These are phyloP conservation scores for Cercis canadensis DNA, from an alignment of 306 rosid species.

Conservation along the genomic window DNA sequence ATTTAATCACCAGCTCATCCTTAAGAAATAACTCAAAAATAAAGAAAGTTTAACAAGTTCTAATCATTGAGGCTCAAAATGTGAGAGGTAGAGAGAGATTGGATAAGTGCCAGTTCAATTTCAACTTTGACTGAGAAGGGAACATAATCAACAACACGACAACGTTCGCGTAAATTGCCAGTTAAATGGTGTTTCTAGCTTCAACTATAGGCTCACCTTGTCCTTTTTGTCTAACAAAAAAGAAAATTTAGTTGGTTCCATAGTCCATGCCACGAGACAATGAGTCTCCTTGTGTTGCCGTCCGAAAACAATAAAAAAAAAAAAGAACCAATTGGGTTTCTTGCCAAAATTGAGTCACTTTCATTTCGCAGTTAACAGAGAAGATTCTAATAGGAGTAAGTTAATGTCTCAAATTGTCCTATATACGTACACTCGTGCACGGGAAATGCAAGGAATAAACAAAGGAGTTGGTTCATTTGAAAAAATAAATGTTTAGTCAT, in stretches of 20 bases:
- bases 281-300: conserved; percentile 42
- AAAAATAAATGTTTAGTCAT: neutral
- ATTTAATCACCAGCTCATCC: conserved; percentile 19
- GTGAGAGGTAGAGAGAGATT: neutral
- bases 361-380: neutral
- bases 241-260: neutral
- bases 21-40: conserved; percentile 8
- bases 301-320: conserved; percentile 17
- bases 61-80: neutral
- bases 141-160: neutral
- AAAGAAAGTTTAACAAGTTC: neutral
- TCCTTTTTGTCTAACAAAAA: conserved; percentile 9
- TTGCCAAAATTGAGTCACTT: conserved; percentile 5
- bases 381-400: neutral
- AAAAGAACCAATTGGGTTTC: neutral
- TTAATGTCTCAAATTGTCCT: conserved; percentile 6
- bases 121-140: neutral
- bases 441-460: neutral
- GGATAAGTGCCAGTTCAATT: conserved; percentile 1
- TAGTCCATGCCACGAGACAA: conserved; percentile 27
- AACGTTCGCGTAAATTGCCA: conserved; percentile 12
- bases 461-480: neutral
- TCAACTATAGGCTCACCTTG: conserved; percentile 2
- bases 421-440: conserved; percentile 8
- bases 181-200: neutral